phyloP scores from a whole-genome alignment of 1,284 basidiomycete species.

The Takashimella tepidaria region DNA sequence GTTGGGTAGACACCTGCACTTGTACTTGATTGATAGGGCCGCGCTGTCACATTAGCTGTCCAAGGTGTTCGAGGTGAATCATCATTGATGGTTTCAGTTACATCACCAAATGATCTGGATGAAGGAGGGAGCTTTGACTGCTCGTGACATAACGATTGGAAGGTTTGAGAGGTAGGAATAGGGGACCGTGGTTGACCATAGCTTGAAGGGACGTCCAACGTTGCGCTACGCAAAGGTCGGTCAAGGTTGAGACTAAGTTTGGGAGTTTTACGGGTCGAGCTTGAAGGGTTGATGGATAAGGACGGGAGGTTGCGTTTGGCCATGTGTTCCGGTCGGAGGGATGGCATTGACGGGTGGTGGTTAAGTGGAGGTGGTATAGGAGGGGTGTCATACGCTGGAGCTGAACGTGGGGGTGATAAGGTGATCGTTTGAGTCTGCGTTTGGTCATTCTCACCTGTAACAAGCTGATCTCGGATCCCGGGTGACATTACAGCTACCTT shows the following conservation, averaged over 20 bases:
- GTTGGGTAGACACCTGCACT: slow-evolving; percentile 4
- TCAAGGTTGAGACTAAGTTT: slow-evolving; percentile 39
- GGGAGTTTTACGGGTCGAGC: slow-evolving; percentile 24
- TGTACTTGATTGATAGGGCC: slow-evolving; percentile 4
- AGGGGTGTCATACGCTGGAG: neutral
- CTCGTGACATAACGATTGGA: slow-evolving; percentile 23
- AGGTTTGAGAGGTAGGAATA: slow-evolving; percentile 8
- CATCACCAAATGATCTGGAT: slow-evolving; percentile 28
- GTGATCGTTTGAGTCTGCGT: slow-evolving; percentile 3
- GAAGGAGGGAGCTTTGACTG: slow-evolving; percentile 32
- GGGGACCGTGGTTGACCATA: slow-evolving; percentile 2
- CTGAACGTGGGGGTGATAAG: slow-evolving; percentile 1
- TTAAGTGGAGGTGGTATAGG: neutral
- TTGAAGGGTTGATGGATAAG: slow-evolving; percentile 17
- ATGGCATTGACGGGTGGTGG: slow-evolving; percentile 28
- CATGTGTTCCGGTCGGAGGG: slow-evolving; percentile 14
- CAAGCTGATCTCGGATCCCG: slow-evolving; percentile 7
- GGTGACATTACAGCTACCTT: slow-evolving; percentile 12
- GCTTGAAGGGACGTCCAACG: slow-evolving; percentile 4
- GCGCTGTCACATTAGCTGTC: slow-evolving; percentile 6
- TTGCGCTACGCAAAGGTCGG: slow-evolving; percentile 21
- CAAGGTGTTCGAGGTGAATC: neutral
- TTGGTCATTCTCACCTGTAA: slow-evolving; percentile 7
- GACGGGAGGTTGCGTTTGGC: slow-evolving; percentile 27
- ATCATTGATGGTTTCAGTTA: slow-evolving; percentile 6